A percentile compares a stretch with the other conserved stretches of the same genome.
phyloP scores from a whole-genome alignment of 352 stramenopile genomes.

The Globisporangium apiculatum region DNA sequence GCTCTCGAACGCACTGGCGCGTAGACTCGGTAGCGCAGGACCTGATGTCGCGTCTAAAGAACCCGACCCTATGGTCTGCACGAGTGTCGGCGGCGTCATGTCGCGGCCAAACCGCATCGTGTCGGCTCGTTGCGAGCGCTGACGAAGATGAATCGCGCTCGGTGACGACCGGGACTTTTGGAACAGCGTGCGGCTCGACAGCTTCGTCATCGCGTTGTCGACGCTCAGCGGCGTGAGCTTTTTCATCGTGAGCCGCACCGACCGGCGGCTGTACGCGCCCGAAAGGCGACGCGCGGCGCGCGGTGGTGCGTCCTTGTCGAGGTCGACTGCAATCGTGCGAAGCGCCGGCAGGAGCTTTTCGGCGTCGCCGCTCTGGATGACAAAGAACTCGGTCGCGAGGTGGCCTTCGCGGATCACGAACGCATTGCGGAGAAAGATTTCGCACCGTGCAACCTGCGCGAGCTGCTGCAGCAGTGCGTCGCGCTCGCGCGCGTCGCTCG shows the following conservation, averaged over 20 bases:
- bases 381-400: constrained; percentile 59
- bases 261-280: not conserved
- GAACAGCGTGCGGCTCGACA: constrained; percentile 1
- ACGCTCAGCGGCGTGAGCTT: not conserved
- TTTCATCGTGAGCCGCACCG: not conserved
- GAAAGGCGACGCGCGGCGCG: not conserved
- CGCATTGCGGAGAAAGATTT: constrained; percentile 56
- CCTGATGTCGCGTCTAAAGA: not conserved
- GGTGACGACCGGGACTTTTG: constrained; percentile 1
- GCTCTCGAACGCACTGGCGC: not conserved
- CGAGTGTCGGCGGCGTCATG: not conserved
- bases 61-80: not conserved
- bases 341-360: constrained; percentile 42
- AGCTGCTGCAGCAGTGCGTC: constrained; percentile 25
- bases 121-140: not conserved
- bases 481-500: constrained; percentile 3
- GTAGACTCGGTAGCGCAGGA: not conserved
- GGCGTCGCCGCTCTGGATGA: constrained; percentile 52
- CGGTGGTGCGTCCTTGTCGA: not conserved
- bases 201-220: not conserved
- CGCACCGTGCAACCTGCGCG: constrained; percentile 23
- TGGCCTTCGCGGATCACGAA: constrained; percentile 49
- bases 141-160: not conserved
- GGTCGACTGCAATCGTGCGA: not conserved
- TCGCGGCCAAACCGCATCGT: not conserved